phyloP scores from a whole-genome alignment of 805 yeast genomes.

The Candida quercuum region DNA sequence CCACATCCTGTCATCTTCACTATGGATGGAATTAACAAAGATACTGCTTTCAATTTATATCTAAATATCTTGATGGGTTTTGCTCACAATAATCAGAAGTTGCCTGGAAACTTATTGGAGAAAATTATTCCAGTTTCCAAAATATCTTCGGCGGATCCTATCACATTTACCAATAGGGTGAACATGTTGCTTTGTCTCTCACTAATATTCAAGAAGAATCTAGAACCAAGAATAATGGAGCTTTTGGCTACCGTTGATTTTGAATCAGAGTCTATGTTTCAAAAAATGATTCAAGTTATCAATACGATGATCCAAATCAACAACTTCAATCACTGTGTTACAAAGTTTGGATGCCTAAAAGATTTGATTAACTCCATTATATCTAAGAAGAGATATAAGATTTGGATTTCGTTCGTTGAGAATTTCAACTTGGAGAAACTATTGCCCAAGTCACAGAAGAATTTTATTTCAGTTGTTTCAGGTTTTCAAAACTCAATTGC shows the following conservation, averaged over 20 bases:
- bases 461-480: conserved; percentile 6
- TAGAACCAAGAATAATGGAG: conserved; percentile 13
- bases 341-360: conserved; percentile 3
- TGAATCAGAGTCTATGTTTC: conserved; percentile 2
- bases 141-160: conserved; percentile 5
- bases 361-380: conserved; percentile 3
- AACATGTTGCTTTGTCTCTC: conserved; percentile 16
- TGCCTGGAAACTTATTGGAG: conserved; percentile 16
- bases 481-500: conserved; percentile 4
- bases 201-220: conserved; percentile 9
- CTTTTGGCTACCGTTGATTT: conserved; percentile 9
- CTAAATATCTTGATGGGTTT: conserved; percentile 13
- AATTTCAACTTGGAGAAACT: conserved; percentile 1
- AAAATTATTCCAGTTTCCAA: conserved; percentile 18
- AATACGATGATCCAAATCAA: conserved; percentile 7
- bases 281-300: conserved; percentile 7
- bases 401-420: conserved; percentile 8
- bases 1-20: conserved; percentile 7
- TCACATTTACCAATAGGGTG: conserved; percentile 18
- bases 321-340: conserved; percentile 1
- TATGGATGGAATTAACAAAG: conserved; percentile 6
- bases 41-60: conserved; percentile 12
- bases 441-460: conserved; percentile 6
- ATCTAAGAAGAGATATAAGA: not conserved
- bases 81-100: not conserved